A percentile compares a stretch with the other conserved stretches of the same genome.
phyloP scores from a whole-genome alignment of 208 protist species.

The Acanthamoeba rhysodes region DNA sequence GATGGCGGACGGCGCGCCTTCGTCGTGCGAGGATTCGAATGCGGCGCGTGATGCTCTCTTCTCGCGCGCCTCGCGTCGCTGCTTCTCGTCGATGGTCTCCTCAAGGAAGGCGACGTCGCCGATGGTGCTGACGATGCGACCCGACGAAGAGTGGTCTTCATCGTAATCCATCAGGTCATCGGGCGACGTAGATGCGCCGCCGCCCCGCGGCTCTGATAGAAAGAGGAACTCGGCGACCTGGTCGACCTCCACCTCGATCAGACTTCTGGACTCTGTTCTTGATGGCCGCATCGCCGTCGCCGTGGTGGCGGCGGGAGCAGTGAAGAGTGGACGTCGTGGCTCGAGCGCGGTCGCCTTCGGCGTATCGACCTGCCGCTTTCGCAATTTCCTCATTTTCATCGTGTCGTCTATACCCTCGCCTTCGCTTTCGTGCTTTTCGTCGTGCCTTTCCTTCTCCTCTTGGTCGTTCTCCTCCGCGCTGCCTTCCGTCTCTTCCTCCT shows the following conservation, averaged over 20 bases:
- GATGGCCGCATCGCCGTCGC: neutral
- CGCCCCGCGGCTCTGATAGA: neutral
- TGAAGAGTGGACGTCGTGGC: too few species aligned
- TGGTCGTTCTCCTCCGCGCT: neutral
- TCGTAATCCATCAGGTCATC: neutral
- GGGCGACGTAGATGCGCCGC: neutral
- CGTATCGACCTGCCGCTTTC: too few species aligned
- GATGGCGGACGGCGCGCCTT: neutral
- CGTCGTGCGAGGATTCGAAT: neutral
- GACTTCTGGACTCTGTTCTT: too few species aligned
- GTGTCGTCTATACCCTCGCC: neutral
- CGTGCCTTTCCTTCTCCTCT: neutral
- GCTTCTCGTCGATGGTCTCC: neutral
- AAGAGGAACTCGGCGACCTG: conserved; percentile 18
- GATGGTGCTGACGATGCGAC: neutral
- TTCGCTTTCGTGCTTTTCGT: neutral
- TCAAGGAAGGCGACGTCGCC: neutral
- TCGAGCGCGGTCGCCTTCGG: neutral
- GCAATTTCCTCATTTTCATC: too few species aligned
- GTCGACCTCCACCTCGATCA: conserved; percentile 6
- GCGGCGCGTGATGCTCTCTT: neutral
- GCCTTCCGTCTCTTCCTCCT: neutral
- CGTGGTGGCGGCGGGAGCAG: neutral
- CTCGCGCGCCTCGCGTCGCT: neutral
- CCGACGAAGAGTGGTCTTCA: neutral